These are phyloP conservation scores for Parachlorella kessleri DNA, from an alignment of 139 green algal genomes.

Conservation along the genomic window DNA sequence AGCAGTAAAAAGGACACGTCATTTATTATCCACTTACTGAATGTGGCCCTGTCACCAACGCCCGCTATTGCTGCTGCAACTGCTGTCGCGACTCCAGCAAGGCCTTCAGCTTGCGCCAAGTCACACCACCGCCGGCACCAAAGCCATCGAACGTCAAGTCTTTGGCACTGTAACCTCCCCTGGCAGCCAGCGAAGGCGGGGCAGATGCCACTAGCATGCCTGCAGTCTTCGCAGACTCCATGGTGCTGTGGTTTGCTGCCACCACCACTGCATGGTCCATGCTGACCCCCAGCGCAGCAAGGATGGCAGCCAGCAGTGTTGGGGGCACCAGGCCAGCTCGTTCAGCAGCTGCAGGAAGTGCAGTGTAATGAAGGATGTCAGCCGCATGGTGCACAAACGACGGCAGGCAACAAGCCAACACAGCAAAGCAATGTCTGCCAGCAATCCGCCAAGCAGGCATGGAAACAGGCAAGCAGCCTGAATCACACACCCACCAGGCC, in stretches of 20 bases:
- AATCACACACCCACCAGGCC: too few relatives aligned
- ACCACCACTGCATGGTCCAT: not conserved
- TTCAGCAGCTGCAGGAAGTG: not conserved
- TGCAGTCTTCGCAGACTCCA: slow-evolving; percentile 35
- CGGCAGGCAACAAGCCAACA: too few relatives aligned
- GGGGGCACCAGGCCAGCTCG: not conserved
- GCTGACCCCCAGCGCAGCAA: not conserved
- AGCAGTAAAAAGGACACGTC: too few relatives aligned
- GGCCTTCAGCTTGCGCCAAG: slow-evolving; percentile 37
- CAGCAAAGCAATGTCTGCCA: too few relatives aligned
- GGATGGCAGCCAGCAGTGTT: not conserved
- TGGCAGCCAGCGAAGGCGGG: slow-evolving; percentile 32
- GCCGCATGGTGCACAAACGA: too few relatives aligned
- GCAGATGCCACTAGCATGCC: slow-evolving; percentile 45
- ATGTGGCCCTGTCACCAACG: too few relatives aligned
- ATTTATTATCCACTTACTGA: too few relatives aligned
- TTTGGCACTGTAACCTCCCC: slow-evolving; percentile 39
- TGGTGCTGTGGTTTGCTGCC: not conserved
- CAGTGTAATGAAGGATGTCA: too few relatives aligned
- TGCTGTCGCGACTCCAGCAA: slow-evolving; percentile 19
- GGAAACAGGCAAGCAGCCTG: too few relatives aligned
- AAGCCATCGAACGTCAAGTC: slow-evolving; percentile 49
- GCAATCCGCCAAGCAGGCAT: too few relatives aligned
- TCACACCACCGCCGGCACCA: slow-evolving; percentile 46
- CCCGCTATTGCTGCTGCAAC: not conserved